phyloP scores from a whole-genome alignment of 495 filamentous ascomycete species.

The Platismatia glauca region DNA sequence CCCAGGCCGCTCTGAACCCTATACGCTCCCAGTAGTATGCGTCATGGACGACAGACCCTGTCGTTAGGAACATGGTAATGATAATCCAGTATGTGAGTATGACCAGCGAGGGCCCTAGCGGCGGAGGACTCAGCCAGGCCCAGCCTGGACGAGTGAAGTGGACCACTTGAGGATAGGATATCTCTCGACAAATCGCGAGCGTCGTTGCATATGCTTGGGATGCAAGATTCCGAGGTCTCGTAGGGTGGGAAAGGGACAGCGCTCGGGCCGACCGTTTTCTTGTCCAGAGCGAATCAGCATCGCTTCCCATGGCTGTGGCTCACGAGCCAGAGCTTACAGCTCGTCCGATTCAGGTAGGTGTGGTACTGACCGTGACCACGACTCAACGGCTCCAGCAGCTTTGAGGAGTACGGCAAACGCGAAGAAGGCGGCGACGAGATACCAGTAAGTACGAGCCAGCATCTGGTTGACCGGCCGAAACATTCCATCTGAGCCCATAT shows the following conservation, averaged over 20 bases:
- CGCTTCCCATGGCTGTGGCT: not conserved
- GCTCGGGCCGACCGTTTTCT: not conserved
- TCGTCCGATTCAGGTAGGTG: not conserved
- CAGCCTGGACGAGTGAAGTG: conserved; percentile 40
- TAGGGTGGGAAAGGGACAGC: conserved; percentile 21
- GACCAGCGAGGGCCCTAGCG: conserved; percentile 47
- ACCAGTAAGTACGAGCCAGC: conserved; percentile 48
- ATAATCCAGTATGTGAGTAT: conserved; percentile 48
- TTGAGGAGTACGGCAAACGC: conserved; percentile 44
- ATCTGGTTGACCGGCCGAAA: conserved; percentile 33
- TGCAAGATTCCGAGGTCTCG: conserved; percentile 53
- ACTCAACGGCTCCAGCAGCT: not conserved
- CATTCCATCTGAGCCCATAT: conserved; percentile 19
- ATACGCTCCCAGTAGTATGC: conserved; percentile 52
- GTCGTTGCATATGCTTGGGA: conserved; percentile 53
- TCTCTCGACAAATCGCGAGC: conserved; percentile 60
- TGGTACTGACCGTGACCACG: conserved; percentile 4
- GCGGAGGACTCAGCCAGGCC: conserved; percentile 44
- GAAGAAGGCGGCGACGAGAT: conserved; percentile 47
- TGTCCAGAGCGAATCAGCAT: not conserved
- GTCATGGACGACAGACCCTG: conserved; percentile 10
- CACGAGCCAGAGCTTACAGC: not conserved
- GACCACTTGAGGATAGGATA: conserved; percentile 50
- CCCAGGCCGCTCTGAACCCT: conserved; percentile 66
- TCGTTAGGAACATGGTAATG: conserved; percentile 41